phyloP scores from a whole-genome alignment of 148 eudicot genomes.

The Camellia lanceoleosa region DNA sequence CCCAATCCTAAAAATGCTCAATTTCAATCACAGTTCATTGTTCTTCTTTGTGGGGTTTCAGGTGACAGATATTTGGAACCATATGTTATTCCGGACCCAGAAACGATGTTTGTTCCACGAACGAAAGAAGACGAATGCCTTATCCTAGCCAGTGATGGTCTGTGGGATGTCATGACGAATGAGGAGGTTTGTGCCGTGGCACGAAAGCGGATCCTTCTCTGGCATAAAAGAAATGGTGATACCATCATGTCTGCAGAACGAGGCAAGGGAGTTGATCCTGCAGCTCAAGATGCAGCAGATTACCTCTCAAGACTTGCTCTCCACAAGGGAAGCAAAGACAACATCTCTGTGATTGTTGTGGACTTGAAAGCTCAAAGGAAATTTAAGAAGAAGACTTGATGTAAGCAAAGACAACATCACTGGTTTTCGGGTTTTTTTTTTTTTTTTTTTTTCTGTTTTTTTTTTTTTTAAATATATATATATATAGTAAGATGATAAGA shows the following conservation, averaged over 20 bases:
- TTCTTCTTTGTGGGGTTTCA: constrained; percentile 17
- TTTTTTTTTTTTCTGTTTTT: background rate
- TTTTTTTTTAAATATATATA: background rate
- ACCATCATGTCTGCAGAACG: constrained; percentile 15
- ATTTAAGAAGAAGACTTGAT: constrained; percentile 37
- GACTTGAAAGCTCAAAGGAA: constrained; percentile 57
- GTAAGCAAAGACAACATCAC: background rate
- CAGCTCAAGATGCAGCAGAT: constrained; percentile 55
- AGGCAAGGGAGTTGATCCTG: constrained; percentile 40
- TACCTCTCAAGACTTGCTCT: constrained; percentile 53
- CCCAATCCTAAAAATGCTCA: background rate
- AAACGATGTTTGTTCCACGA: constrained; percentile 39
- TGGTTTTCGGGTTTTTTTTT: background rate
- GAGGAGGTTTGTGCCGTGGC: constrained; percentile 54
- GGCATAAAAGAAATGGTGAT: constrained; percentile 51
- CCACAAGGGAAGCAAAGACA: constrained; percentile 55
- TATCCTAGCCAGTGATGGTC: constrained; percentile 56
- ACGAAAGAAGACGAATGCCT: constrained; percentile 54
- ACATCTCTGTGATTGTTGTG: constrained; percentile 55
- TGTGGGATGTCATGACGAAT: constrained; percentile 60
- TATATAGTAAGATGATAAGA: background rate
- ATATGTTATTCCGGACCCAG: constrained; percentile 58
- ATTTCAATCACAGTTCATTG: background rate
- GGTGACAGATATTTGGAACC: constrained; percentile 62
- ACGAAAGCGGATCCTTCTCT: constrained; percentile 48